phyloP scores from a whole-genome alignment of 1,284 basidiomycete genomes.

The Trichosporon sp. region DNA sequence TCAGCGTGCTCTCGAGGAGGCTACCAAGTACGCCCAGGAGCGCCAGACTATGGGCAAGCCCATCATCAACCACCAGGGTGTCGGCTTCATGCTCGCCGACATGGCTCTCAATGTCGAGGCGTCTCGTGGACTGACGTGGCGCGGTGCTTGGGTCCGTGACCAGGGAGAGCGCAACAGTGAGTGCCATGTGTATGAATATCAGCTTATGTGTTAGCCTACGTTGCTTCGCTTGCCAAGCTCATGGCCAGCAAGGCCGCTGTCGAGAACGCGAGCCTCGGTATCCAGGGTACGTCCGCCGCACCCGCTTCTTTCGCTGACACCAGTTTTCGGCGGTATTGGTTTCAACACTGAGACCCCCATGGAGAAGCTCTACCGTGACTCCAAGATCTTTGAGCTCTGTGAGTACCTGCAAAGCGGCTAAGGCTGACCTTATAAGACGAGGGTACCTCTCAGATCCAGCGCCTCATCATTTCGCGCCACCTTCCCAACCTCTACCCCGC shows the following conservation, averaged over 20 bases:
- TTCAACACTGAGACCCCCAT: constrained; percentile 57
- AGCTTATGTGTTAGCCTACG: constrained; percentile 47
- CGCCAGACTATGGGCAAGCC: constrained; percentile 56
- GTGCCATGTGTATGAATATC: constrained; percentile 10
- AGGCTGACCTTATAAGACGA: constrained; percentile 29
- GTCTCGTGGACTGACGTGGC: constrained; percentile 54
- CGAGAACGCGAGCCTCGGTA: constrained; percentile 53
- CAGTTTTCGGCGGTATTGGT: constrained; percentile 52
- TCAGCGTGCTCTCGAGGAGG: constrained; percentile 55
- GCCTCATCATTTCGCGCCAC: constrained; percentile 49
- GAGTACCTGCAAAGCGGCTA: constrained; percentile 17
- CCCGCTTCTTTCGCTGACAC: not conserved
- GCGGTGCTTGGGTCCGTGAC: constrained; percentile 54
- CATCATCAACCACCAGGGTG: constrained; percentile 57
- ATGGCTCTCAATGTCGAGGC: constrained; percentile 56
- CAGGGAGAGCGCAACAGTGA: constrained; percentile 52
- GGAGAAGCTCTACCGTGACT: constrained; percentile 55
- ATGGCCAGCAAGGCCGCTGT: constrained; percentile 52
- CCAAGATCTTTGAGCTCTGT: constrained; percentile 53
- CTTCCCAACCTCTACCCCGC: constrained; percentile 45
- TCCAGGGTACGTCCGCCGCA: constrained; percentile 40
- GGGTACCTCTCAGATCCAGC: constrained; percentile 51
- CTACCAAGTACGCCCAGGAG: constrained; percentile 55
- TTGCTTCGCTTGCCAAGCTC: constrained; percentile 56
- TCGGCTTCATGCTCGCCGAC: constrained; percentile 57